Conservation (phyloP, 139 green algal genomes). For the Coelastrella sp. region DNA sequence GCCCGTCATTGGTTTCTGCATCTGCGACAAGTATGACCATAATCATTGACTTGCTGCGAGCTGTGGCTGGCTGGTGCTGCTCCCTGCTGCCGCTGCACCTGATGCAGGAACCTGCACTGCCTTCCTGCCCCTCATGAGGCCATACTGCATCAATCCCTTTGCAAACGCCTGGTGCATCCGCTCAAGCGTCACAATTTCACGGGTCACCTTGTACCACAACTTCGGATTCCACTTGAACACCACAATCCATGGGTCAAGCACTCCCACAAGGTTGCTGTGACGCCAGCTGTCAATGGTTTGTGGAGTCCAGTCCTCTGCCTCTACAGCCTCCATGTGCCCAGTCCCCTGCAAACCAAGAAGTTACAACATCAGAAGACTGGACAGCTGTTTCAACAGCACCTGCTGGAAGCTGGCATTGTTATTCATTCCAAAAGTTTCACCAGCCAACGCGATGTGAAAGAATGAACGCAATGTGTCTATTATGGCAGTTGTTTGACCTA, state of each 20-base stretch:
- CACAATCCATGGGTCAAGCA: slow-evolving; percentile 94
- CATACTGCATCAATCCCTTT: slow-evolving; percentile 85
- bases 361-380: not conserved
- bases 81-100: slow-evolving; percentile 22
- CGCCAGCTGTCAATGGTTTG: slow-evolving; percentile 90
- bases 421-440: too few relatives aligned
- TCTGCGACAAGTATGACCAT: not conserved
- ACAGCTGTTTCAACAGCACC: too few relatives aligned
- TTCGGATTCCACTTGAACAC: slow-evolving; percentile 81
- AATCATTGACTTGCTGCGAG: not conserved
- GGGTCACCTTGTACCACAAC: slow-evolving; percentile 89
- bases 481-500: too few relatives aligned
- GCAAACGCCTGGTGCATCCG: slow-evolving; percentile 95
- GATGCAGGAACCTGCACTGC: not conserved
- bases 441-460: not conserved
- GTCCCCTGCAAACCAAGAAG: slow-evolving; percentile 63
- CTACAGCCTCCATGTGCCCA: slow-evolving; percentile 68
- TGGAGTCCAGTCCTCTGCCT: slow-evolving; percentile 84
- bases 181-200: slow-evolving; percentile 94
- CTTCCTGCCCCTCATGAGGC: slow-evolving; percentile 58
- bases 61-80: slow-evolving; percentile 8
- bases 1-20: too few relatives aligned
- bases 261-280: slow-evolving; percentile 95
- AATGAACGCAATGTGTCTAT: not conserved
- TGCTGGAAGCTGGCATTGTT: not conserved